Evolutionary conservation across 2,329 filamentous ascomycete genomes (phyloP), one percentile per base, ranked within the genome.

Genomic region (Ceratocystis colombiana): DNA sequence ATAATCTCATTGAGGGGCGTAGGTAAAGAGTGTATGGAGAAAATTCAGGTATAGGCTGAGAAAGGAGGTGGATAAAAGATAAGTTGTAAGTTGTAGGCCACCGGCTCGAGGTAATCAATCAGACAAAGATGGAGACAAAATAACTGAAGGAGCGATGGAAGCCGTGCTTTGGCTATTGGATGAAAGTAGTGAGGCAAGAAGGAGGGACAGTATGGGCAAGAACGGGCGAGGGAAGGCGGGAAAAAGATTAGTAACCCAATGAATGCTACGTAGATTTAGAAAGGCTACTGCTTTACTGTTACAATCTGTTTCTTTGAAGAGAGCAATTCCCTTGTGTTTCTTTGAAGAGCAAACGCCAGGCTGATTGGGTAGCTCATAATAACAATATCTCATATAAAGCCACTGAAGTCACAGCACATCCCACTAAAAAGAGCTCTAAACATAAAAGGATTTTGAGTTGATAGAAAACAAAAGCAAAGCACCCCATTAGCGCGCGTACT

Each of bases 401-500:
- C 25, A 25, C 44, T 30, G 17, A 48, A 46, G 17, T 17, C n/a
- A 63, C 61, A 63, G 44, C 12, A 63, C 15, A 30, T 45, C 44
- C 22, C 44, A 20, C 55, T 59, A 20, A 33, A 59, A 37, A 15
- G n/a, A n/a, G 25, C 28, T 37, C 28, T 37, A 37, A 37, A 59
- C 28, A 59, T 5, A 41, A 41, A 37, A 41, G 37, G 37, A 41
- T 15, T 41, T 41, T 41, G 37, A 41, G 37, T 41, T 41, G 5
- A 41, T 15, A 59, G 28, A 59, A 59, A 59, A 59, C 28, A 59
- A 57, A 30, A 59, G 28, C 50, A 55, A n/a, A 30, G 55, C 17
- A n/a, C 55, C 28, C 2, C 8, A 5, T 25, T 28, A 6, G 20
- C 15, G 48, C 20, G 48, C 20, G 48, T 28, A 15, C 5, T 46